Evolutionary conservation across 140 eudicot genomes (phyloP), one percentile per base, ranked within the genome.

Genomic region (Senecio squalidus): DNA sequence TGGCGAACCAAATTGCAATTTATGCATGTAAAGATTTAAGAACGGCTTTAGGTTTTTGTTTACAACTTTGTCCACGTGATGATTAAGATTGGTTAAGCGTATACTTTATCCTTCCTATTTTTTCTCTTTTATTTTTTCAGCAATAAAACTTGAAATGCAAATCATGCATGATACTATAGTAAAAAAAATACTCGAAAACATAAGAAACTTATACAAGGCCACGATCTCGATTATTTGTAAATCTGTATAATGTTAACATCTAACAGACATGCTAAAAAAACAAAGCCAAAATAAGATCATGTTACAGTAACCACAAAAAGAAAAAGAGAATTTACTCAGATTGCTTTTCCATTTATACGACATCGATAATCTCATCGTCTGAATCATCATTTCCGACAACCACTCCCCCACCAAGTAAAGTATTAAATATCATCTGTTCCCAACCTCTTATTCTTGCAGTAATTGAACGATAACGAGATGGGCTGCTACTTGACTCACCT

Each of bases 401-500:
- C 17, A 69, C 55, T 20, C 82, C 84, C 4, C 75, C 81, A 13
- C 81, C 86, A 20, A 74, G 74, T 18, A 79, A 62, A 2, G 80
- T 69, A 63, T 75, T 75, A 6, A 75, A 58, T 66, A 82, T 75
- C 90, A 78, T 63, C 60, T 78, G 89, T 40, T 82, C 85, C 91
- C 85, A 83, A 51, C 73, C 76, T 78, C 85, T 64, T 26, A 83
- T 50, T 40, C 86, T 79, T 46, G 82, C 86, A 25, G 73, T 73
- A 26, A 79, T 69, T 22, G 75, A 40, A 38, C 70, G 74, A 36
- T 76, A 65, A 50, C 64, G 76, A 14, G 74, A 64, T 0, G 71
- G 78, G 21, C 65, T 66, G 20, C 33, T 47, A 55, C 77, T 74
- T 31, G 68, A 40, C 55, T 72, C 75, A 14, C 71, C 71, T 67